A percentile compares a stretch with the other conserved stretches of the same genome.
Conservation (phyloP, 129 eudicot species). For the Apium graveolens region DNA sequence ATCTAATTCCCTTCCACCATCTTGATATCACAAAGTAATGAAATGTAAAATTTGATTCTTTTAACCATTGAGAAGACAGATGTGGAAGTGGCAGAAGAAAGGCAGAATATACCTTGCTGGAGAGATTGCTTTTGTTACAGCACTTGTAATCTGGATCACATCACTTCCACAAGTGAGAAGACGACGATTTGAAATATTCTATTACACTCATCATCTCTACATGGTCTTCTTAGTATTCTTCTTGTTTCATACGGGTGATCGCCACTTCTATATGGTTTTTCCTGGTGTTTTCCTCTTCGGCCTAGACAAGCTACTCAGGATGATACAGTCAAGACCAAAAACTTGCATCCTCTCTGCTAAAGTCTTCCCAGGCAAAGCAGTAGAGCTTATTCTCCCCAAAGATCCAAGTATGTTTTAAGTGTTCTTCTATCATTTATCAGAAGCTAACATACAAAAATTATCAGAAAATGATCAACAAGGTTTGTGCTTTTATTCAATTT, state of each 20-base stretch:
- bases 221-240: slow-evolving; percentile 60
- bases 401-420: slow-evolving; percentile 46
- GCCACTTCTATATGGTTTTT: slow-evolving; percentile 76
- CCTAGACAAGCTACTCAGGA: slow-evolving; percentile 60
- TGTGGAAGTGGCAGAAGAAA: slow-evolving; percentile 81
- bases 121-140: slow-evolving; percentile 58
- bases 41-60: background rate
- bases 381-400: slow-evolving; percentile 72
- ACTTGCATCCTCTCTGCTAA: slow-evolving; percentile 74
- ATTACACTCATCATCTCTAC: slow-evolving; percentile 78
- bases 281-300: slow-evolving; percentile 70
- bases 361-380: slow-evolving; percentile 55
- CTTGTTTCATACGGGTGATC: slow-evolving; percentile 88
- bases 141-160: slow-evolving; percentile 68
- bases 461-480: background rate
- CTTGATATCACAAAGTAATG: background rate
- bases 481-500: slow-evolving; percentile 13
- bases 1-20: background rate
- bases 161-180: slow-evolving; percentile 87
- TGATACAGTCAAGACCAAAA: slow-evolving; percentile 57
- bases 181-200: slow-evolving; percentile 60
- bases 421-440: slow-evolving; percentile 1
- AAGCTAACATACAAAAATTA: background rate
- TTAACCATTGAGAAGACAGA: slow-evolving; percentile 33
- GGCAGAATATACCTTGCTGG: slow-evolving; percentile 90